Evolutionary conservation across 2,329 filamentous ascomycete genomes (phyloP).

Genomic region (Hypoxylon rubiginosum): DNA sequence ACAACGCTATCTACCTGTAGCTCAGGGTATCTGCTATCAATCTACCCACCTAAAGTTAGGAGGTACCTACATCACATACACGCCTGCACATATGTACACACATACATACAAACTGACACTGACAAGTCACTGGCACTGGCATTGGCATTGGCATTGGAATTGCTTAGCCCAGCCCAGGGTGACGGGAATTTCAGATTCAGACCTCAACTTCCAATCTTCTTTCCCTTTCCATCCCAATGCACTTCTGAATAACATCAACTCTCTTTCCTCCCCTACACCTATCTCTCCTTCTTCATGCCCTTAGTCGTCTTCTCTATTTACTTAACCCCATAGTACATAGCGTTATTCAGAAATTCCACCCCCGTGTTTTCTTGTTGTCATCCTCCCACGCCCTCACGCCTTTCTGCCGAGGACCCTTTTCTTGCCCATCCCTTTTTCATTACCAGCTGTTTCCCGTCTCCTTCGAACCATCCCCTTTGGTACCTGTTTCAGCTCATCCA

Average conservation of each 20-base stretch:
- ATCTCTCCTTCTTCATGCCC: constrained; percentile 49
- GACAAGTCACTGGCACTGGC: background rate
- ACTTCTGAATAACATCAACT: constrained; percentile 52
- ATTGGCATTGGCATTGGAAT: constrained; percentile 32
- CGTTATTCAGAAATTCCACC: constrained; percentile 41
- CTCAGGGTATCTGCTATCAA: constrained; percentile 5
- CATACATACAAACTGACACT: background rate
- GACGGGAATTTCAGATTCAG: constrained; percentile 37
- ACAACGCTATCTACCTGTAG: background rate
- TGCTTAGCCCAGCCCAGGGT: constrained; percentile 11
- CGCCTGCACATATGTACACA: too few relatives aligned
- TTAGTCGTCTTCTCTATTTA: constrained; percentile 48
- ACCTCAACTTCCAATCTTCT: constrained; percentile 50
- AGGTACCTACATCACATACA: constrained; percentile 7
- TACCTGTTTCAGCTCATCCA: constrained; percentile 35
- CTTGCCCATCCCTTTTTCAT: constrained; percentile 41
- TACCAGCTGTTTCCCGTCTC: constrained; percentile 38
- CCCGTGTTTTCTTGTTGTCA: constrained; percentile 44
- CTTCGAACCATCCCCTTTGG: constrained; percentile 35
- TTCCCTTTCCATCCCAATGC: constrained; percentile 49
- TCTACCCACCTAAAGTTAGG: background rate
- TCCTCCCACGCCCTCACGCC: constrained; percentile 33
- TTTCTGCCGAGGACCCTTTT: constrained; percentile 39
- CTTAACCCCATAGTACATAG: constrained; percentile 49
- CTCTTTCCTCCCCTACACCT: constrained; percentile 42